Conservation (phyloP, 768 basidiomycete genomes). For the Royoungia palumana region DNA sequence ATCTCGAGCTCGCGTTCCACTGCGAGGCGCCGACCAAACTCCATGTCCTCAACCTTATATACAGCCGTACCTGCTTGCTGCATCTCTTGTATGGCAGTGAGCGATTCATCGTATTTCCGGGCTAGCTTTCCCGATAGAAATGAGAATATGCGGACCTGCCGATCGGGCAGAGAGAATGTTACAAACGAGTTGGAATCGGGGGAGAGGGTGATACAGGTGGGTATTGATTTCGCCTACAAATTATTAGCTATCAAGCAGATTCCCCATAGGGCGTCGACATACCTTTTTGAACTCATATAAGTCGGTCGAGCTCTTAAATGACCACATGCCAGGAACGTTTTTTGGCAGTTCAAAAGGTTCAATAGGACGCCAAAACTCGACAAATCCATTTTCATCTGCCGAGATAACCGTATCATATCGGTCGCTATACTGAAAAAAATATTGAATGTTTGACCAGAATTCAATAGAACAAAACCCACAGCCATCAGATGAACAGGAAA, state of each 20-base stretch:
- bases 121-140: constrained; percentile 87
- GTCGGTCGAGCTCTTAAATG: constrained; percentile 87
- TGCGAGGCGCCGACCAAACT: constrained; percentile 95
- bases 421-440: constrained; percentile 71
- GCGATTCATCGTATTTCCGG: constrained; percentile 93
- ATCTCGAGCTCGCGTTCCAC: constrained; percentile 88
- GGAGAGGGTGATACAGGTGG: constrained; percentile 88
- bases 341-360: constrained; percentile 88
- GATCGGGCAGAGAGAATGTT: constrained; percentile 90
- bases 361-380: constrained; percentile 93
- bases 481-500: constrained; percentile 90
- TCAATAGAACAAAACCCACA: constrained; percentile 43
- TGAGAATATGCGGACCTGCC: constrained; percentile 90
- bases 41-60: constrained; percentile 96
- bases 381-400: constrained; percentile 89
- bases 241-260: not conserved
- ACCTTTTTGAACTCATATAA: constrained; percentile 99
- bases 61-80: constrained; percentile 96
- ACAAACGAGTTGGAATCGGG: constrained; percentile 88
- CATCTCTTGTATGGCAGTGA: constrained; percentile 94
- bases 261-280: constrained; percentile 3
- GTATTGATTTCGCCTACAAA: constrained; percentile 79
- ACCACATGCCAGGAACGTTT: constrained; percentile 77
- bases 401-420: constrained; percentile 89
- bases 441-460: not conserved